A percentile compares a stretch with the other conserved stretches of the same genome.
phyloP scores from a whole-genome alignment of 2,329 filamentous ascomycete species.

The Pleomassaria siparia region DNA sequence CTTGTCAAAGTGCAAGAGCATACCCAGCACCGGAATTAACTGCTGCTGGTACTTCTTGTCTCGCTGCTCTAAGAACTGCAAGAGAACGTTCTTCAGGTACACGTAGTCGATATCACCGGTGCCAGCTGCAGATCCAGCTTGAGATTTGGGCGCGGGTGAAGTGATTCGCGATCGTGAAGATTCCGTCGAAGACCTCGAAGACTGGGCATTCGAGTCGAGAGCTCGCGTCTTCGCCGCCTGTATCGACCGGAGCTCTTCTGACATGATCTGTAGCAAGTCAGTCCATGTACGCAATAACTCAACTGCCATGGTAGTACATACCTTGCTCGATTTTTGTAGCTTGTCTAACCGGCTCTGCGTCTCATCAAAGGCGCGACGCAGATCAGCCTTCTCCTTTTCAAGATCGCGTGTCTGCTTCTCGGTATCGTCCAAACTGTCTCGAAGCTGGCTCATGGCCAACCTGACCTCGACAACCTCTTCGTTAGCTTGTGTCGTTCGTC shows the following conservation, averaged over 20 bases:
- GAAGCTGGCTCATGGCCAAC: constrained; percentile 73
- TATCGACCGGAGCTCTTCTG: constrained; percentile 58
- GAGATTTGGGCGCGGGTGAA: constrained; percentile 50
- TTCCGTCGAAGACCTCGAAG: constrained; percentile 62
- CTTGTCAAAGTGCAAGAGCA: constrained; percentile 76
- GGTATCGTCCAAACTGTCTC: constrained; percentile 79
- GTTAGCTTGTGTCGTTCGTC: constrained; percentile 65
- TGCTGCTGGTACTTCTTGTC: constrained; percentile 75
- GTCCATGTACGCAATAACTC: constrained; percentile 3
- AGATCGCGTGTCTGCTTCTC: constrained; percentile 82
- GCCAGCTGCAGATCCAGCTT: constrained; percentile 24
- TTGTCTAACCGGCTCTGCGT: constrained; percentile 76
- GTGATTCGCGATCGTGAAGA: constrained; percentile 50
- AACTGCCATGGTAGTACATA: constrained; percentile 17
- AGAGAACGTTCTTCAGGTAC: constrained; percentile 78
- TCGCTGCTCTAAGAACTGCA: constrained; percentile 80
- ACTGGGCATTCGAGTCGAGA: constrained; percentile 51
- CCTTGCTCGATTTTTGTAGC: constrained; percentile 67
- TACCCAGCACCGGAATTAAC: constrained; percentile 75
- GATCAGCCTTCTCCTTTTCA: constrained; percentile 77
- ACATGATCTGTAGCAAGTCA: constrained; percentile 47
- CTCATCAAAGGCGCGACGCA: constrained; percentile 77
- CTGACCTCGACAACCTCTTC: constrained; percentile 77
- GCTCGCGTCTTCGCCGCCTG: constrained; percentile 42
- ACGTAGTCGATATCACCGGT: constrained; percentile 56